These are phyloP conservation scores for Candida labiduridarum DNA, from an alignment of 1,139 yeast genomes.

Conservation along the genomic window DNA sequence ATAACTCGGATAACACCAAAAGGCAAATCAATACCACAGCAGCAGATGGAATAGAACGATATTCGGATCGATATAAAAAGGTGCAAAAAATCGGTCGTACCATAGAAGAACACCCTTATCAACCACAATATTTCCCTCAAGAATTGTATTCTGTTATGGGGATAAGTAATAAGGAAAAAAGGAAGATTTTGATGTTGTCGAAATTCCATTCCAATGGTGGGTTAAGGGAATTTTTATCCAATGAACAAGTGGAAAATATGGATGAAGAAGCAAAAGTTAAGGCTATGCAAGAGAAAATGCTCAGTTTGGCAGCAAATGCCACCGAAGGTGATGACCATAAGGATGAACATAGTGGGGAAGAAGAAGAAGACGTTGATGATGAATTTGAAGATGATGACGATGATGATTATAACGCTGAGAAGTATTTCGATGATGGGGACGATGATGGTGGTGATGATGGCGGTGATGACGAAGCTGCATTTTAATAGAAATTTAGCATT, in stretches of 20 bases:
- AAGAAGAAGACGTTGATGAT: slow-evolving; percentile 52
- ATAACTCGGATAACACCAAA: slow-evolving; percentile 18
- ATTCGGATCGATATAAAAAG: slow-evolving; percentile 73
- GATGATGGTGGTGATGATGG: slow-evolving; percentile 80
- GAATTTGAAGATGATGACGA: slow-evolving; percentile 70
- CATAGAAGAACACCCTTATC: slow-evolving; percentile 82
- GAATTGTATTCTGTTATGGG: slow-evolving; percentile 82
- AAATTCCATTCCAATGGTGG: slow-evolving; percentile 51
- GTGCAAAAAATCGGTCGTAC: slow-evolving; percentile 76
- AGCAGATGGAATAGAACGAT: slow-evolving; percentile 66
- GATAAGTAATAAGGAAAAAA: slow-evolving; percentile 53
- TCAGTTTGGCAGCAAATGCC: slow-evolving; percentile 58
- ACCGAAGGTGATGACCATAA: slow-evolving; percentile 45
- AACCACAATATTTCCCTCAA: slow-evolving; percentile 69
- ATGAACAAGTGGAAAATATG: slow-evolving; percentile 21
- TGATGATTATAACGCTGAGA: slow-evolving; percentile 59
- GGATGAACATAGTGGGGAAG: slow-evolving; percentile 41
- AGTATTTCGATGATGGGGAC: slow-evolving; percentile 69
- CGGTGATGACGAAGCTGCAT: slow-evolving; percentile 86
- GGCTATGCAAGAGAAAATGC: slow-evolving; percentile 58
- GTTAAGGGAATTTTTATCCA: slow-evolving; percentile 39
- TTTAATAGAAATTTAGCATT: slow-evolving; percentile 31
- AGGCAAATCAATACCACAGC: slow-evolving; percentile 17
- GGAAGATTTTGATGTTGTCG: slow-evolving; percentile 54
- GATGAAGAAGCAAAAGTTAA: slow-evolving; percentile 34